Evolutionary conservation across 306 rosid genomes (phyloP).

Genomic region (Fragaria nilgerrensis): DNA sequence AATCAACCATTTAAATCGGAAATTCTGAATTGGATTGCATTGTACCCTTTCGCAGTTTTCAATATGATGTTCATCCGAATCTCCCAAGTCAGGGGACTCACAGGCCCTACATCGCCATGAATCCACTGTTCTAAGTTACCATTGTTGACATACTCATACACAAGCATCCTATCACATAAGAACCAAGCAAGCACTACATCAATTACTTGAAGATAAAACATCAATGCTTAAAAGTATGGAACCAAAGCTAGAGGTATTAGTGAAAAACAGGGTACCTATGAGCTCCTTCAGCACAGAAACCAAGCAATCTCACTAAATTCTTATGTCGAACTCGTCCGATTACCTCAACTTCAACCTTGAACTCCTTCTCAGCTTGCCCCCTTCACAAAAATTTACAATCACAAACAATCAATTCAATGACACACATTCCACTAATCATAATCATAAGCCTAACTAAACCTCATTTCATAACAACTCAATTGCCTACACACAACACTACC

Average conservation of each 20-base stretch:
- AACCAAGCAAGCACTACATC: conserved; percentile 11
- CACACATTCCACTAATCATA: background rate
- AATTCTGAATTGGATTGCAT: background rate
- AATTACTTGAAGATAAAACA: conserved; percentile 1
- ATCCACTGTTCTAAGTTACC: conserved; percentile 92
- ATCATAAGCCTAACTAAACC: background rate
- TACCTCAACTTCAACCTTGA: conserved; percentile 88
- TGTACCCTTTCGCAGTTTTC: conserved; percentile 83
- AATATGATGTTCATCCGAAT: conserved; percentile 75
- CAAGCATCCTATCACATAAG: conserved; percentile 63
- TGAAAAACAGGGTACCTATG: conserved; percentile 52
- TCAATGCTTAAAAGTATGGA: background rate
- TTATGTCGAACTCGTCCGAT: conserved; percentile 93
- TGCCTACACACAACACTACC: background rate
- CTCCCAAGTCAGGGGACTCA: conserved; percentile 84
- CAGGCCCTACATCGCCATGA: conserved; percentile 83
- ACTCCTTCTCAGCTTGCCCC: conserved; percentile 95
- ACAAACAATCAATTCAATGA: conserved; percentile 11
- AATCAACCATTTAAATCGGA: background rate
- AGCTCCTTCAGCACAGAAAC: conserved; percentile 96
- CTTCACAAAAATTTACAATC: conserved; percentile 29
- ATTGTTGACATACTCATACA: conserved; percentile 79
- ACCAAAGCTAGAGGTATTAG: background rate
- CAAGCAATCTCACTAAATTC: conserved; percentile 79
- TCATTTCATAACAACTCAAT: background rate